Evolutionary conservation across 1,284 basidiomycete genomes (phyloP).

Genomic region (Entoloma clypeatum): DNA sequence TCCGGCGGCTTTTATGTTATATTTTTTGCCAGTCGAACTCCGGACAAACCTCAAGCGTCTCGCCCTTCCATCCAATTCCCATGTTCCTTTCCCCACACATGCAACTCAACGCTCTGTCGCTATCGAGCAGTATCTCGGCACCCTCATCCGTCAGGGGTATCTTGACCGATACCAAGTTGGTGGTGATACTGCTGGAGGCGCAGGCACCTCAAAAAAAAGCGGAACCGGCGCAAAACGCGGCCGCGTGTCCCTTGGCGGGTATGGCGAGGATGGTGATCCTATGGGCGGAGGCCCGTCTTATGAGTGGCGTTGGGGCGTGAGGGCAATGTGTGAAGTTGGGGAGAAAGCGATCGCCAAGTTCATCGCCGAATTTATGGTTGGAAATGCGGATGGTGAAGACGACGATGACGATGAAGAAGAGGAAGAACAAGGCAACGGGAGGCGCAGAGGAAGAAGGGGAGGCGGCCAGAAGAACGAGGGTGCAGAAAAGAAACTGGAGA

Average conservation of each 20-base stretch:
- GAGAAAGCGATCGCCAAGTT: constrained; percentile 63
- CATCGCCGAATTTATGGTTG: constrained; percentile 73
- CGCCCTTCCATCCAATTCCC: constrained; percentile 42
- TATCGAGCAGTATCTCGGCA: constrained; percentile 55
- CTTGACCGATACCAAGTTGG: constrained; percentile 57
- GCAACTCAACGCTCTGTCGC: constrained; percentile 44
- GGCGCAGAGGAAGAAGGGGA: constrained; percentile 12
- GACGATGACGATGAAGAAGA: constrained; percentile 43
- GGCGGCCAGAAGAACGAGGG: constrained; percentile 20
- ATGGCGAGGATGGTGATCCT: constrained; percentile 47
- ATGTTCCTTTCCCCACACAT: constrained; percentile 45
- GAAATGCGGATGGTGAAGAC: constrained; percentile 35
- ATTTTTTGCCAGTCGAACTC: constrained; percentile 44
- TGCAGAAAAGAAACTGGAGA: constrained; percentile 38
- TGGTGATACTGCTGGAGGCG: constrained; percentile 27
- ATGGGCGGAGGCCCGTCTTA: no score
- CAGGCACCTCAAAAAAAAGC: constrained; percentile 27
- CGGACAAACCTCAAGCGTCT: constrained; percentile 59
- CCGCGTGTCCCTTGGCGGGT: constrained; percentile 46
- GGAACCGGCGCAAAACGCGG: constrained; percentile 49
- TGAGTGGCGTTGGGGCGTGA: constrained; percentile 77
- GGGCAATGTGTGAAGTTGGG: constrained; percentile 71
- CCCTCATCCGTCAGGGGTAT: constrained; percentile 61
- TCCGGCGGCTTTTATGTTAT: not conserved
- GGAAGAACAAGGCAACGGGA: constrained; percentile 17